Evolutionary conservation across 768 basidiomycete genomes (phyloP), one percentile per base, ranked within the genome.

Genomic region (Tulasnella sp.): DNA sequence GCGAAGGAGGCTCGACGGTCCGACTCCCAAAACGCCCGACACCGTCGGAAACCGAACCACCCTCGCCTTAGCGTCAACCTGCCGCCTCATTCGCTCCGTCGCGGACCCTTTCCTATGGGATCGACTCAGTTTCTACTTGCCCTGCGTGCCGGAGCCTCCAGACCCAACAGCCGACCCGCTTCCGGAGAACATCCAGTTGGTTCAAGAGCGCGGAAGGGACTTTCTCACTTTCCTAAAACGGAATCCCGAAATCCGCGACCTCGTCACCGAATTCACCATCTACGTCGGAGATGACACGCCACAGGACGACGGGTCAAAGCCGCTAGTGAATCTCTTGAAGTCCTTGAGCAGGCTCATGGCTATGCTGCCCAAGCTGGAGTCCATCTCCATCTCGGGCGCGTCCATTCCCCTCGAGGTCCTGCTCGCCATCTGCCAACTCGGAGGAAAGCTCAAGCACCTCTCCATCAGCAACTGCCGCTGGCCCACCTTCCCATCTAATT

Each of bases 391-490:
- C 61, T 29, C 61, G n/a, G 61, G 61, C 29, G 61, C 61, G 61
- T 67, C 61, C 4, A 67, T 67, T 3, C 61, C 61, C 61, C 61
- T 67, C 4, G 61, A 67, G 4, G 4, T 67, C 32, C 26, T 67
- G 4, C n/a, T 10, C 26, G 4, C 61, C 26, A 26, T 67, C 61
- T 26, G 13, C 26, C 61, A 67, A 0, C 26, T 29, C 26, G 61
- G 23, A 13, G 20, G 4, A 15, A 67, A 16, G n/a, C 5, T 67
- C 26, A 20, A 67, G n/a, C 61, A 67, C 61, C 61, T 67, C 61
- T 67, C 61, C 61, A 67, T 67, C 23, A n/a, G 20, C 26, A 67
- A 67, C 61, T 67, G 61, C 61, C 61, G 61, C 26, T 67, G 61
- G 61, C 61, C 61, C 29, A 26, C 13, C 4, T 67, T 67, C 26